Percentiles rank a stretch among this genome's conserved stretches.
These are phyloP conservation scores for Pisolithus marmoratus DNA, from an alignment of 768 basidiomycete species.

Conservation along the genomic window DNA sequence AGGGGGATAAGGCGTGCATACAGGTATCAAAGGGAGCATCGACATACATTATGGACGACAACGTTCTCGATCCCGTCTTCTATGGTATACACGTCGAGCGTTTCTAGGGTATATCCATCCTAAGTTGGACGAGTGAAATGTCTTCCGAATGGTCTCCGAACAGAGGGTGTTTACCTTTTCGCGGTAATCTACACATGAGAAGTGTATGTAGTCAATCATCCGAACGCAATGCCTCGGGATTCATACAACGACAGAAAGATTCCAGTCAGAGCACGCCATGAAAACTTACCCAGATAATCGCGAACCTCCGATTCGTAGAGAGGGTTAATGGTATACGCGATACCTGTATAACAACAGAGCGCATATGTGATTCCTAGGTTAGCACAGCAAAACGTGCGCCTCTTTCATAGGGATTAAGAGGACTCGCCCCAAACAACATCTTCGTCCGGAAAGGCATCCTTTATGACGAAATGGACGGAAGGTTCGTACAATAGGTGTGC, in stretches of 20 bases:
- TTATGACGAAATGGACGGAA: background rate
- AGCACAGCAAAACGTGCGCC: background rate
- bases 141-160: background rate
- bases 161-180: constrained; percentile 56
- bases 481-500: background rate
- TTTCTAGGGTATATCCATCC: constrained; percentile 72
- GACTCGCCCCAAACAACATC: constrained; percentile 59
- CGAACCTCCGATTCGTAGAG: constrained; percentile 68
- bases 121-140: too few species aligned
- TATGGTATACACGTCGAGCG: constrained; percentile 64
- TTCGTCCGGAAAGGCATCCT: constrained; percentile 29
- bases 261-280: background rate
- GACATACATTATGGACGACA: constrained; percentile 50
- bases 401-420: background rate
- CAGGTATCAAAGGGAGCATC: background rate
- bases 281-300: constrained; percentile 67
- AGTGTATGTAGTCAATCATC: background rate
- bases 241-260: background rate
- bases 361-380: background rate
- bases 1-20: background rate
- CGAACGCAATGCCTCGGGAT: background rate
- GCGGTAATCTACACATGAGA: constrained; percentile 55
- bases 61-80: constrained; percentile 46
- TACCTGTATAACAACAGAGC: constrained; percentile 37
- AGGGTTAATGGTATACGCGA: constrained; percentile 86